Evolutionary conservation across 1,139 yeast species (phyloP).

Genomic region (Lizanozyma gosingica): DNA sequence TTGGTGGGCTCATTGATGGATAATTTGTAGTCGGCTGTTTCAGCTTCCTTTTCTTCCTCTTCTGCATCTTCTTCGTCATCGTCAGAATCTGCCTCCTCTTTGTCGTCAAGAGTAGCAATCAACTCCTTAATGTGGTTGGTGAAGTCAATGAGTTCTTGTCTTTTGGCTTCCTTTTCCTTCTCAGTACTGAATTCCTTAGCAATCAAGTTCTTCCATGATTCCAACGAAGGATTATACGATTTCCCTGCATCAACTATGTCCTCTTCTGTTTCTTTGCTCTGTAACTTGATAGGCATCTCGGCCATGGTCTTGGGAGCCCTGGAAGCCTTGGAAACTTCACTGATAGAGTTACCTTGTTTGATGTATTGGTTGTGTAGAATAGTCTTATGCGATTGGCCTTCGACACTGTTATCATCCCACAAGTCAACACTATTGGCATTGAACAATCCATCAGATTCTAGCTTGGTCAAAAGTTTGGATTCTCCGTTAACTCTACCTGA

Average conservation of each 20-base stretch:
- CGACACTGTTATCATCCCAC: constrained; percentile 46
- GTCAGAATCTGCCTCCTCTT: constrained; percentile 39
- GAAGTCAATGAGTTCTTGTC: constrained; percentile 51
- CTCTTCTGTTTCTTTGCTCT: constrained; percentile 31
- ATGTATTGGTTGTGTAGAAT: constrained; percentile 7
- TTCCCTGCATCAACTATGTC: constrained; percentile 71
- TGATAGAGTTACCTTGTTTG: constrained; percentile 16
- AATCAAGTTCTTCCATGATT: constrained; percentile 72
- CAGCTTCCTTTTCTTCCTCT: constrained; percentile 21
- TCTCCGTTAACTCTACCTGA: constrained; percentile 69
- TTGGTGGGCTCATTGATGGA: constrained; percentile 69
- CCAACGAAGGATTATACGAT: constrained; percentile 85
- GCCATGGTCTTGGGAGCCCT: constrained; percentile 50
- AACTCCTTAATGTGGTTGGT: constrained; percentile 55
- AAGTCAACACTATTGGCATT: constrained; percentile 48
- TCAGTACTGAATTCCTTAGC: constrained; percentile 60
- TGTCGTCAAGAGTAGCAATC: constrained; percentile 52
- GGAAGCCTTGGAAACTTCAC: constrained; percentile 43
- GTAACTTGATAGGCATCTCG: constrained; percentile 42
- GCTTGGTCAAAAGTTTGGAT: constrained; percentile 39
- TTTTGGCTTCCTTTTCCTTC: constrained; percentile 55
- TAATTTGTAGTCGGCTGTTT: constrained; percentile 24
- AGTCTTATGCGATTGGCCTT: constrained; percentile 10
- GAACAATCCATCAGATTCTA: constrained; percentile 56
- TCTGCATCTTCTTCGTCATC: constrained; percentile 37